phyloP scores from a whole-genome alignment of 2,329 filamentous ascomycete species.

The Rhytidhysteron rufulum region DNA sequence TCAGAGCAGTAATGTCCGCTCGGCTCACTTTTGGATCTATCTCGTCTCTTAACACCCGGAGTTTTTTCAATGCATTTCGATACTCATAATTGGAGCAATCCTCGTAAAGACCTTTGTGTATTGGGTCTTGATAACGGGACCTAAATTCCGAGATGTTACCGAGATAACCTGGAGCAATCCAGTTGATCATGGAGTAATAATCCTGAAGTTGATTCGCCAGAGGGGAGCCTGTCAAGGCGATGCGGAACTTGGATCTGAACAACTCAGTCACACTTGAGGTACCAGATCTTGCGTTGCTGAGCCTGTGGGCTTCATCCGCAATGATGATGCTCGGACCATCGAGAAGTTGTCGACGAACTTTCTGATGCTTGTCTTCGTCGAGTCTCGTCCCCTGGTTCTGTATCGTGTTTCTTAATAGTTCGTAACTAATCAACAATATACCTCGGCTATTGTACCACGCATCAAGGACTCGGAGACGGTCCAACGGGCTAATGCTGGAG shows the following conservation, averaged over 20 bases:
- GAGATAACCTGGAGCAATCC: conserved; percentile 77
- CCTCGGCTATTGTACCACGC: conserved; percentile 65
- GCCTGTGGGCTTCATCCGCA: conserved; percentile 77
- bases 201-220: conserved; percentile 80
- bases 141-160: conserved; percentile 66
- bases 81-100: conserved; percentile 59
- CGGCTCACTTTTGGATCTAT: conserved; percentile 77
- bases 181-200: conserved; percentile 83
- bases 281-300: conserved; percentile 63
- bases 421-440: conserved; percentile 72
- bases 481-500: conserved; percentile 24
- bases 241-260: conserved; percentile 66
- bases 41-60: conserved; percentile 66
- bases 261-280: conserved; percentile 52
- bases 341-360: conserved; percentile 47
- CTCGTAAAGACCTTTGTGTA: conserved; percentile 64
- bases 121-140: conserved; percentile 66
- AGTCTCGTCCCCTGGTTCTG: conserved; percentile 30
- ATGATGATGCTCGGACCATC: conserved; percentile 68
- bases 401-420: conserved; percentile 56
- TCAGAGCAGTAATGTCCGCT: conserved; percentile 64
- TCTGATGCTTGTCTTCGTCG: conserved; percentile 36
- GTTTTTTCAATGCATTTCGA: conserved; percentile 59
- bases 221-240: conserved; percentile 84
- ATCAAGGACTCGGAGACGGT: conserved; percentile 47